Conservation (phyloP, 2,329 filamentous ascomycete species). For the Talaromyces sp. region DNA sequence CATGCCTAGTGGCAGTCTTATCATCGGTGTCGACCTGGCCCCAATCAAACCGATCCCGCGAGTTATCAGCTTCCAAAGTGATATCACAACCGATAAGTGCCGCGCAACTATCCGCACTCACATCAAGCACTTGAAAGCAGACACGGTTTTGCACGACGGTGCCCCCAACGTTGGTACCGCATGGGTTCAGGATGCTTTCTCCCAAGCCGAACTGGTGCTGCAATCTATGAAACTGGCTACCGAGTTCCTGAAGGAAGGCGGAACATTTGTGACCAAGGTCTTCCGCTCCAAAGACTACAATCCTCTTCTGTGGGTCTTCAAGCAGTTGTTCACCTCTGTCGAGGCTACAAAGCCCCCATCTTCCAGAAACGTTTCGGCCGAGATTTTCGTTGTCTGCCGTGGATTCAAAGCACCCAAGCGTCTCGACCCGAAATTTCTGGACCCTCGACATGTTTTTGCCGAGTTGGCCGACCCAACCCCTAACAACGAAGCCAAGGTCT, state of each 20-base stretch:
- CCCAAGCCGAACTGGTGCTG: slow-evolving; percentile 86
- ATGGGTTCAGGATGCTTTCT: slow-evolving; percentile 98
- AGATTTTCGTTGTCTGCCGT: slow-evolving; percentile 96
- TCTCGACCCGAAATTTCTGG: slow-evolving; percentile 87
- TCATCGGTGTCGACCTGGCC: slow-evolving; percentile 87
- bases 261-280: slow-evolving; percentile 94
- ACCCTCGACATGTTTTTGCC: slow-evolving; percentile 84
- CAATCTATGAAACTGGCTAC: slow-evolving; percentile 90
- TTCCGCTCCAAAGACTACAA: slow-evolving; percentile 98
- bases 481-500: slow-evolving; percentile 97
- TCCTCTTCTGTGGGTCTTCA: slow-evolving; percentile 91
- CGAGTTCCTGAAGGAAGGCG: slow-evolving; percentile 83
- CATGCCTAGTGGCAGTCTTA: slow-evolving; percentile 85
- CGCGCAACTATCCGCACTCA: slow-evolving; percentile 83
- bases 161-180: slow-evolving; percentile 97
- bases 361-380: slow-evolving; percentile 90
- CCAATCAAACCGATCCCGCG: slow-evolving; percentile 94
- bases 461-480: slow-evolving; percentile 79
- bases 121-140: slow-evolving; percentile 92
- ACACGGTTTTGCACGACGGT: slow-evolving; percentile 92
- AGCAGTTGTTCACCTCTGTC: slow-evolving; percentile 90
- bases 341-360: slow-evolving; percentile 97
- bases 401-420: slow-evolving; percentile 94
- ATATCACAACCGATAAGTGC: slow-evolving; percentile 97
- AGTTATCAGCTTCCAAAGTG: slow-evolving; percentile 92